Percentiles rank a stretch among this genome's conserved stretches.
Evolutionary conservation across 1,284 basidiomycete genomes (phyloP).

Genomic region (Ustilago loliicola): DNA sequence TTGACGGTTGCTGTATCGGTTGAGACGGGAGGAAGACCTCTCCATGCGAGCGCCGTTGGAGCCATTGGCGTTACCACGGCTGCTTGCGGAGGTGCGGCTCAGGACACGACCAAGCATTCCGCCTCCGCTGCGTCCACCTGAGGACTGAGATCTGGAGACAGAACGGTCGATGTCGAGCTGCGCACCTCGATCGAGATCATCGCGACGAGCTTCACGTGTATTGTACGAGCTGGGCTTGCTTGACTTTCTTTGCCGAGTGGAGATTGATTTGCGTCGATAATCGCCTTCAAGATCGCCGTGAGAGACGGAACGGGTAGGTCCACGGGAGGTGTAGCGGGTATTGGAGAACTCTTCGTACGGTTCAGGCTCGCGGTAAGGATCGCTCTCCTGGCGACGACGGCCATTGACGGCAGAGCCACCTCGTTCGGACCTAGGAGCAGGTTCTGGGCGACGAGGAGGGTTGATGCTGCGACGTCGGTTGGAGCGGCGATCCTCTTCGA

Average conservation of each 20-base stretch:
- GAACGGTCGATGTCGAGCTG: constrained; percentile 14
- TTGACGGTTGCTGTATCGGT: constrained; percentile 34
- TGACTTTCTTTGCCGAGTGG: neutral
- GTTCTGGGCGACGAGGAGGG: constrained; percentile 23
- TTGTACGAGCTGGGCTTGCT: constrained; percentile 34
- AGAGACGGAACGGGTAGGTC: constrained; percentile 17
- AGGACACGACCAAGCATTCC: constrained; percentile 44
- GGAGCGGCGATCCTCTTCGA: constrained; percentile 17
- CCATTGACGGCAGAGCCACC: constrained; percentile 13
- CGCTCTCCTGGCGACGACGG: constrained; percentile 36
- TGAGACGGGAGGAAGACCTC: constrained; percentile 31
- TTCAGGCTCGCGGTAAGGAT: constrained; percentile 36
- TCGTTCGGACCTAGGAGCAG: constrained; percentile 17
- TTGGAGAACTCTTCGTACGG: constrained; percentile 47
- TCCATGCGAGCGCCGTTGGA: constrained; percentile 20
- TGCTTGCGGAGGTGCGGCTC: constrained; percentile 28
- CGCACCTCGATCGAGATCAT: constrained; percentile 17
- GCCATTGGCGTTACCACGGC: constrained; percentile 16
- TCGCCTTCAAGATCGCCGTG: constrained; percentile 22
- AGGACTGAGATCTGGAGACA: constrained; percentile 11
- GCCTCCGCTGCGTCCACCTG: constrained; percentile 13
- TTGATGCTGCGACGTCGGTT: constrained; percentile 25
- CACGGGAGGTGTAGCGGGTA: constrained; percentile 19
- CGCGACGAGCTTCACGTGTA: constrained; percentile 30
- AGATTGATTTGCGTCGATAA: constrained; percentile 14